Evolutionary conservation across 805 yeast species (phyloP), one percentile per base, ranked within the genome.

Genomic region (Wickerhamiella cacticola): DNA sequence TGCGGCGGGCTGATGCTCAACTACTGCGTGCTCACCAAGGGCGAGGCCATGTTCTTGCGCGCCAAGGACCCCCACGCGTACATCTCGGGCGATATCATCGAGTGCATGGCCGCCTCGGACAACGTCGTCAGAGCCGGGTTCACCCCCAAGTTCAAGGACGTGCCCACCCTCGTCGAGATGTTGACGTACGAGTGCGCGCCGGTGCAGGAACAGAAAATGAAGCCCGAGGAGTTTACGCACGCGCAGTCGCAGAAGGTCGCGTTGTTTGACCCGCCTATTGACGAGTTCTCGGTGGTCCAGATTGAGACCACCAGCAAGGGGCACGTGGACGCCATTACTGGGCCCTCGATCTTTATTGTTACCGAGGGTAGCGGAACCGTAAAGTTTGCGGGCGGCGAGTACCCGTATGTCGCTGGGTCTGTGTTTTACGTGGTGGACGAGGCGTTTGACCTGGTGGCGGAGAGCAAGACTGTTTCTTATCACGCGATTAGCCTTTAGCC

Each of bases 91-190:
- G 97, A 92, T 65, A 92, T 92, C 56, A 88, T 92, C 61, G 99
- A 92, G 71, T 92, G 98, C 71, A 92, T 92, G 99, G 98, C 98
- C 38, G 96, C 98, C 7, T 81, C 94, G 35, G 99, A 92, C 65
- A 92, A 92, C 60, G 99, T 92, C 50, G 96, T 92, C 44, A 78
- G 99, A 65, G 95, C 96, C 3, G 99, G 98, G 12, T 92, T 92
- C 72, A 92, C 99, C n/a, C 98, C 99, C 53, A 92, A 92, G 66
- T 92, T 89, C 71, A 92, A 89, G 68, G 99, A 92, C 65, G 97
- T 92, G 52, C 67, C 79, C 50, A 86, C 82, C 59, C 76, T 92
- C 61, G 96, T 92, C 39, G 77, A 75, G 47, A 85, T 85, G 92
- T 76, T 92, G 63, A 88, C 96, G 2, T 92, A 89, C 64, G 73